Percentiles rank a stretch among this genome's conserved stretches.
Evolutionary conservation across 148 eudicot genomes (phyloP).

Genomic region (Chenopodium album): DNA sequence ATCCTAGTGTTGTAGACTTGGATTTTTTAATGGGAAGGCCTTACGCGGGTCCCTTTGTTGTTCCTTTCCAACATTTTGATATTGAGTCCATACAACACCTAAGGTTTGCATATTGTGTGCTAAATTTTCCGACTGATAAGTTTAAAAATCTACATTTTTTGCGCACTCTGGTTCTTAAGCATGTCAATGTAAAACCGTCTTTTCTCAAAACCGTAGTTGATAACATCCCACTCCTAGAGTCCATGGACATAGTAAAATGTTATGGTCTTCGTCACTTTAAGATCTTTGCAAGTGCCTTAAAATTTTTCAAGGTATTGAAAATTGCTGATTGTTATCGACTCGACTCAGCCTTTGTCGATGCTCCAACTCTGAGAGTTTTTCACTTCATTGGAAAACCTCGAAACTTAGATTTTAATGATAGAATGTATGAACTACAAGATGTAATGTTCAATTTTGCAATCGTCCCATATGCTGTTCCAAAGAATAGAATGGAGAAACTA

Average conservation of each 20-base stretch:
- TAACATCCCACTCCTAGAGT: slow-evolving; percentile 7
- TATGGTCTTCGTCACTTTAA: background rate
- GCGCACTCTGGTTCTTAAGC: slow-evolving; percentile 10
- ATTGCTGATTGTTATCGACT: slow-evolving; percentile 9
- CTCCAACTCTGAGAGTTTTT: slow-evolving; percentile 19
- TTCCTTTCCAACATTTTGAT: slow-evolving; percentile 24
- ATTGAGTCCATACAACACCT: slow-evolving; percentile 11
- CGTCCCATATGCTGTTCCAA: background rate
- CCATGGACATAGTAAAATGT: slow-evolving; percentile 21
- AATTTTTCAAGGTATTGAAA: slow-evolving; percentile 17
- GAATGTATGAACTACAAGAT: slow-evolving; percentile 2
- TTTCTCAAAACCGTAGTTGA: background rate
- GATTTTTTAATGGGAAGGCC: slow-evolving; percentile 3
- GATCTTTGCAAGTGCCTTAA: background rate
- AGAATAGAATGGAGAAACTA: background rate
- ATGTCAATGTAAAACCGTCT: background rate
- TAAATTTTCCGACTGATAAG: background rate
- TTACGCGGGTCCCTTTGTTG: background rate
- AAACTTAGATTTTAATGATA: background rate
- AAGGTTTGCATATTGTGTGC: slow-evolving; percentile 10
- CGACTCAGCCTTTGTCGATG: background rate
- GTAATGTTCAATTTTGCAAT: background rate
- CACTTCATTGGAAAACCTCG: slow-evolving; percentile 13
- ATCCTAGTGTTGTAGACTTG: background rate
- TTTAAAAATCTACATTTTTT: slow-evolving; percentile 17